phyloP scores from a whole-genome alignment of 1,284 basidiomycete genomes.

The Rhizoctonia solani region DNA sequence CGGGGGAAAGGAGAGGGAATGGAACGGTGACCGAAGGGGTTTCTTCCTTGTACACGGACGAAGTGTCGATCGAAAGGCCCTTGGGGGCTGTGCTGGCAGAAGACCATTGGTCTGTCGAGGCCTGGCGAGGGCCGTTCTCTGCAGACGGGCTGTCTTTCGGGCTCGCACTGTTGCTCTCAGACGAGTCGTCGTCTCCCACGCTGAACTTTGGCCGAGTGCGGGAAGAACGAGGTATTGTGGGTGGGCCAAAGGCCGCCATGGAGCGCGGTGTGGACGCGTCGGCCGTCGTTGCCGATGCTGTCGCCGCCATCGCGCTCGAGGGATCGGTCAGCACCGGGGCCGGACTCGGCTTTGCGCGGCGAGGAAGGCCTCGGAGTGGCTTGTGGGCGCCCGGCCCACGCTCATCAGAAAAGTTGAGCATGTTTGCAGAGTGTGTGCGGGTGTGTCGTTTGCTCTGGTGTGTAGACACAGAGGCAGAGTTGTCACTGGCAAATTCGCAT shows the following conservation, averaged over 20 bases:
- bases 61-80: slow-evolving; percentile 21
- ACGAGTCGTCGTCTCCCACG: slow-evolving; percentile 25
- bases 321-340: slow-evolving; percentile 1
- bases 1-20: slow-evolving; percentile 25
- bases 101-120: not conserved
- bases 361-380: slow-evolving; percentile 57
- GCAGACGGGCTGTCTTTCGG: slow-evolving; percentile 22
- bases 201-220: slow-evolving; percentile 8
- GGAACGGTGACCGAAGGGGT: not conserved
- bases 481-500: slow-evolving; percentile 8
- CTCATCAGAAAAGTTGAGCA: slow-evolving; percentile 43
- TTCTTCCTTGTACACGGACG: slow-evolving; percentile 21
- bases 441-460: too few species aligned
- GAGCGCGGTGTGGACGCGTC: slow-evolving; percentile 27
- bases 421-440: slow-evolving; percentile 4
- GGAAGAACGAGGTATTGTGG: not conserved
- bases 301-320: too few species aligned
- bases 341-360: slow-evolving; percentile 42
- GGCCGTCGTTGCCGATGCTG: not conserved
- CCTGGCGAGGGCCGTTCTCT: slow-evolving; percentile 20
- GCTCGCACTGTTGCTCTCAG: slow-evolving; percentile 13
- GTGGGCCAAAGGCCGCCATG: slow-evolving; percentile 3
- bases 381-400: slow-evolving; percentile 57
- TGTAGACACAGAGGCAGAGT: slow-evolving; percentile 5
- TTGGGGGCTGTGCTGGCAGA: not conserved